Percentiles rank a stretch among this genome's conserved stretches.
Evolutionary conservation across 1,284 basidiomycete species (phyloP).

Genomic region (Leccinum cinnamomeum): DNA sequence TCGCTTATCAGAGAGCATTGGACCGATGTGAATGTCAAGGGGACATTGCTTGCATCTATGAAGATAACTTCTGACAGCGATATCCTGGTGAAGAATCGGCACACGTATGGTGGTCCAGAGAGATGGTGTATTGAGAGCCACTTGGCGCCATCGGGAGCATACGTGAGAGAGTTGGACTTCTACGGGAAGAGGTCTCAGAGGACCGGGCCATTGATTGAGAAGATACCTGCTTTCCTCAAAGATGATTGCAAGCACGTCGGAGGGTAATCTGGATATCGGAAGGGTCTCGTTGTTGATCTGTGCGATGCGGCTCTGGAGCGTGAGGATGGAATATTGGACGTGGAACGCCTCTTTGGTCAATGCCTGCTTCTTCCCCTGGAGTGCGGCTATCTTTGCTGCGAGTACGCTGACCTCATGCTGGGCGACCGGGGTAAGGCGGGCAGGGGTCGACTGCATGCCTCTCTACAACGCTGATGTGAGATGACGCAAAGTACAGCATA

Average conservation of each 20-base stretch:
- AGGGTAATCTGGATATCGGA: conserved; percentile 32
- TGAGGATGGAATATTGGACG: conserved; percentile 32
- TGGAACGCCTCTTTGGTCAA: conserved; percentile 29
- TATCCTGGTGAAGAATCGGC: conserved; percentile 35
- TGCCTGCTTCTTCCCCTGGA: conserved; percentile 27
- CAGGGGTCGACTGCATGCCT: conserved; percentile 20
- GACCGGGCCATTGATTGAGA: conserved; percentile 30
- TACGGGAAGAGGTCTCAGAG: conserved; percentile 33
- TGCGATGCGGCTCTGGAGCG: conserved; percentile 34
- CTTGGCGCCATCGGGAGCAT: conserved; percentile 34
- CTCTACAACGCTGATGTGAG: conserved; percentile 26
- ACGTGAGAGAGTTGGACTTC: conserved; percentile 37
- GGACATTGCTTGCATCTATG: conserved; percentile 35
- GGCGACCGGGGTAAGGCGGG: conserved; percentile 22
- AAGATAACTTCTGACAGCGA: conserved; percentile 27
- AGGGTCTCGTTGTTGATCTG: conserved; percentile 34
- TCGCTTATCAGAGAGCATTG: conserved; percentile 28
- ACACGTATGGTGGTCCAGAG: conserved; percentile 35
- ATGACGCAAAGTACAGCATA: conserved; percentile 11
- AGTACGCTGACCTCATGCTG: conserved; percentile 31
- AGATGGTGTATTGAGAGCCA: conserved; percentile 34
- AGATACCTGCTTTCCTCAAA: conserved; percentile 34
- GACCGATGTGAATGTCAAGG: conserved; percentile 32
- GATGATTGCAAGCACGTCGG: conserved; percentile 36
- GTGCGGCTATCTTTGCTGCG: conserved; percentile 18